These are phyloP conservation scores for Pichia sp. DNA, from an alignment of 1,139 yeast species.

Conservation along the genomic window DNA sequence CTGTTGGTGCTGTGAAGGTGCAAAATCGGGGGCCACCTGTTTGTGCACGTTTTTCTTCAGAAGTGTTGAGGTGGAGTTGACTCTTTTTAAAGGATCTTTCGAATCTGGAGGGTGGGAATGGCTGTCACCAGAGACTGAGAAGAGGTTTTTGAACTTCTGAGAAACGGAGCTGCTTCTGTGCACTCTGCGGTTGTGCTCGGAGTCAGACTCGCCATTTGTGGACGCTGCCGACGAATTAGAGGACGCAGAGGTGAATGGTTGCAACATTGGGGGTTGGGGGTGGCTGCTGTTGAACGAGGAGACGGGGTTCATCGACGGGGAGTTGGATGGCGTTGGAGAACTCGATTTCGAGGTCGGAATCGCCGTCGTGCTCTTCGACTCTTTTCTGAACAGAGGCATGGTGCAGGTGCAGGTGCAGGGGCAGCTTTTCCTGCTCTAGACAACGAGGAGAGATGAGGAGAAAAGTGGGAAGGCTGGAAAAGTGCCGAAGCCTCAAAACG, in stretches of 20 bases:
- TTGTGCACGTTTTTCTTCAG: slow-evolving; percentile 3
- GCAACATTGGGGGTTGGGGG: background rate
- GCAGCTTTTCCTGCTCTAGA: background rate
- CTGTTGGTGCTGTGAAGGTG: background rate
- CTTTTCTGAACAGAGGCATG: slow-evolving; percentile 24
- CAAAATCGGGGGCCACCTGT: background rate
- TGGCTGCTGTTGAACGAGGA: slow-evolving; percentile 1
- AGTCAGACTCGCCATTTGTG: slow-evolving; percentile 5
- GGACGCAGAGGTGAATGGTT: slow-evolving; percentile 1
- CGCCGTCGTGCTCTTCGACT: slow-evolving; percentile 13
- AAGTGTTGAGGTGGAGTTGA: slow-evolving; percentile 12
- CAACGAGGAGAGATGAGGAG: background rate
- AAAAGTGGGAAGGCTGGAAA: background rate
- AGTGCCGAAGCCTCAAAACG: no score
- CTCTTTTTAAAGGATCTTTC: slow-evolving; percentile 8
- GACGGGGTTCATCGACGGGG: slow-evolving; percentile 21
- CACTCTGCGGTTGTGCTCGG: slow-evolving; percentile 14
- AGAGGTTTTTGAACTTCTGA: slow-evolving; percentile 28
- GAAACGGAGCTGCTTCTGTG: slow-evolving; percentile 28
- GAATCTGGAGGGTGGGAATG: slow-evolving; percentile 2
- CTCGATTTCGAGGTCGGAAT: slow-evolving; percentile 11
- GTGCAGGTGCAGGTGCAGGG: background rate
- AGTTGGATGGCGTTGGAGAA: slow-evolving; percentile 19
- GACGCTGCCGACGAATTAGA: slow-evolving; percentile 15
- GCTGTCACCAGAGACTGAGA: slow-evolving; percentile 13